A percentile compares a stretch with the other conserved stretches of the same genome.
These are phyloP conservation scores for Botryotinia convoluta DNA, from an alignment of 2,329 filamentous ascomycete species.

Conservation along the genomic window DNA sequence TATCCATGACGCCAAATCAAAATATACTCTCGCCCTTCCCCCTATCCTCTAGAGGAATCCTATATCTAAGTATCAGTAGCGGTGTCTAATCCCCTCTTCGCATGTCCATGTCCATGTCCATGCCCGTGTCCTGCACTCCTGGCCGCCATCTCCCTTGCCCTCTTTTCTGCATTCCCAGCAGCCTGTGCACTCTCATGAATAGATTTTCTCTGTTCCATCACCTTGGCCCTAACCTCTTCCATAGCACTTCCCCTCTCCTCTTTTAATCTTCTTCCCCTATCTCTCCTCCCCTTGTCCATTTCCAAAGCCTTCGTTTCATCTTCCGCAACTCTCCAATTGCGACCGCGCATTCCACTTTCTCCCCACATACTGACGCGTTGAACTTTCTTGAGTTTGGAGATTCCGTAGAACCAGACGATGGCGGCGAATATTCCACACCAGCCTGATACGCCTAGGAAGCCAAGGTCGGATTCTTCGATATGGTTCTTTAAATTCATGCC, in stretches of 20 bases:
- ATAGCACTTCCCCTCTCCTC: conserved; percentile 28
- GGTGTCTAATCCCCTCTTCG: background rate
- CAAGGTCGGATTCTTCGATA: conserved; percentile 88
- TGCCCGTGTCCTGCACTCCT: background rate
- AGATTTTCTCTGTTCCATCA: conserved; percentile 14
- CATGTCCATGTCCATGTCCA: background rate
- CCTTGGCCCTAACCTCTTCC: conserved; percentile 24
- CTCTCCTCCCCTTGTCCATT: conserved; percentile 28
- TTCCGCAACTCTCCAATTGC: conserved; percentile 36
- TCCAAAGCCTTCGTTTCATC: conserved; percentile 30
- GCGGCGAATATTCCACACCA: conserved; percentile 70
- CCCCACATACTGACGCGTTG: conserved; percentile 82
- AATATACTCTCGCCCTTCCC: background rate
- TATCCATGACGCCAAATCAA: background rate
- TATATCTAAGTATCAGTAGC: background rate
- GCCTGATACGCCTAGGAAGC: conserved; percentile 73
- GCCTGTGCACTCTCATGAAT: background rate
- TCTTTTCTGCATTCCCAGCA: background rate
- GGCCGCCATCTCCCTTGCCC: background rate
- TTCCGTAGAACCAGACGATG: conserved; percentile 78
- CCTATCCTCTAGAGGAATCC: background rate
- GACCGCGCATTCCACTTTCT: conserved; percentile 34
- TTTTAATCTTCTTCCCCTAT: conserved; percentile 30
- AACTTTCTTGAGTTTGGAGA: conserved; percentile 78
- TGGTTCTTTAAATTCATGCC: conserved; percentile 99